Evolutionary conservation across 2,329 filamentous ascomycete species (phyloP), one percentile per base, ranked within the genome.

Genomic region (Neopestalotiopsis rosae): DNA sequence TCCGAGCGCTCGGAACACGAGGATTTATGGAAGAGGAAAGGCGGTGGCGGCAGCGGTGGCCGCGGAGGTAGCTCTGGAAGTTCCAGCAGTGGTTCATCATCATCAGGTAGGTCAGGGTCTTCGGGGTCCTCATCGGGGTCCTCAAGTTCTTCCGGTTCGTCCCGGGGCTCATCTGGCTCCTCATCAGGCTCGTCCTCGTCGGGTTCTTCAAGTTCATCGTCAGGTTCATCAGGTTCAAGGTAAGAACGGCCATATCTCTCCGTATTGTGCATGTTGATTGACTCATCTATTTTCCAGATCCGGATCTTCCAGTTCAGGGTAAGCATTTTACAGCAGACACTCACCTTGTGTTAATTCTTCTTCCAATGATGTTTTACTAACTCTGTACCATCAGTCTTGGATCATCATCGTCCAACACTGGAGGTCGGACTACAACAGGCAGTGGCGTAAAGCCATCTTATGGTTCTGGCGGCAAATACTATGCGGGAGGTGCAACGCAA

Each of bases 401-500:
- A 38, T 38, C 30, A n/a, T 38, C 30, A 56, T 80, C 80, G 30
- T 83, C 80, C 65, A 85, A 82, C 69, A 40, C 74, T 0, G 88
- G 88, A 72, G 88, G 88, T 63, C 76, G 79, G 9, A 90, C 90
- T 3, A 84, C 80, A 4, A 80, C 83, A 6, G 91, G 91, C 69
- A 87, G 86, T 65, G 91, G 91, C 17, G 80, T 86, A 1, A 74
- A 81, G 17, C 89, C 88, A 3, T 70, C 75, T 0, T 94, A 87
- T 74, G 91, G 89, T 59, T 89, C 89, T 49, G 90, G 91, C 7
- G 65, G 65, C 38, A 74, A 77, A 65, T 92, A 86, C 78, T 94
- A 94, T 75, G 87, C 87, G 49, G 91, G 91, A 63, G 93, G 93
- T 63, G 86, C 89, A 0, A 70, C 81, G 2, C 76, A 77, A 0